These are phyloP conservation scores for Picea abies DNA, from an alignment of 83 land plant genomes.

Conservation along the genomic window DNA sequence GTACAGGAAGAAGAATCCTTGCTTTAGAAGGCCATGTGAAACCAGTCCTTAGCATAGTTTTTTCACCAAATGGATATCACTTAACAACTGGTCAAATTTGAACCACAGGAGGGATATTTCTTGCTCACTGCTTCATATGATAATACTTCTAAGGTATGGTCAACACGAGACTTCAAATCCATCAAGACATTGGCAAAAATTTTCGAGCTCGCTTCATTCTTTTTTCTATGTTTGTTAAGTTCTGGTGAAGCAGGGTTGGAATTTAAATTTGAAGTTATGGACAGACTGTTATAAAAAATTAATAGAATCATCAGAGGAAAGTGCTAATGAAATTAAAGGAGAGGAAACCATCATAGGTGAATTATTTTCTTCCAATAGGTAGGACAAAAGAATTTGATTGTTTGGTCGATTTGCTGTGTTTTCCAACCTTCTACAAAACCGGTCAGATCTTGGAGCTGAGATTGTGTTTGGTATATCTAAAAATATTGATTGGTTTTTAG, in stretches of 20 bases:
- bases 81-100: conserved; percentile 98
- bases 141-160: conserved; percentile 95
- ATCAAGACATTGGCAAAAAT: conserved; percentile 55
- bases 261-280: conserved; percentile 41
- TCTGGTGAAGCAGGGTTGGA: conserved; percentile 37
- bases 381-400: too few species aligned
- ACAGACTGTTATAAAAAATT: conserved; percentile 32
- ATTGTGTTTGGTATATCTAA: conserved; percentile 44
- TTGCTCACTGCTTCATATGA: conserved; percentile 90
- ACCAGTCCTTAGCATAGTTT: conserved; percentile 84
- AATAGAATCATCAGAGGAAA: not conserved
- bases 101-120: conserved; percentile 92
- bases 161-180: conserved; percentile 89
- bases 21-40: conserved; percentile 98
- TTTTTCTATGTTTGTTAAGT: conserved; percentile 53
- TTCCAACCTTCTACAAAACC: conserved; percentile 19
- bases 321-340: not conserved
- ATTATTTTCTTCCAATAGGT: too few species aligned
- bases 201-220: conserved; percentile 29
- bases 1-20: conserved; percentile 95
- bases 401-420: too few species aligned
- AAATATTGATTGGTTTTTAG: conserved; percentile 60
- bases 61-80: conserved; percentile 95
- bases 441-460: conserved; percentile 48
- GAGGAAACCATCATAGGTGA: too few species aligned